phyloP scores from a whole-genome alignment of 768 basidiomycete species.

The Holtermannia corniformis region DNA sequence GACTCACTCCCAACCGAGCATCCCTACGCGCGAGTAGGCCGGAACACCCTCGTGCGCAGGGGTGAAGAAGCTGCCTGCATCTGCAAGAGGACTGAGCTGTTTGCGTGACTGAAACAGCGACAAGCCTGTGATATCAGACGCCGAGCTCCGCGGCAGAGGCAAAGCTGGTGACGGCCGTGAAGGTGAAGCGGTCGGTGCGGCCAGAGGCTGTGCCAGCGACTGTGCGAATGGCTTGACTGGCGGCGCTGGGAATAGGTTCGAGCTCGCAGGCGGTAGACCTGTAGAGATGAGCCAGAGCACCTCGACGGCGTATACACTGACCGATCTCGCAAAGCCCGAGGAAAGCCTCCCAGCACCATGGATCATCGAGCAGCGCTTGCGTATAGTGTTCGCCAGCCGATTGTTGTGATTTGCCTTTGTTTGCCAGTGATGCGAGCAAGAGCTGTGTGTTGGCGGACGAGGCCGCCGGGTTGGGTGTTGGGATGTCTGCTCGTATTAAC shows the following conservation, averaged over 20 bases:
- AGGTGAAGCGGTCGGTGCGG: slow-evolving; percentile 12
- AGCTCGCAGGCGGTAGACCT: too few relatives aligned
- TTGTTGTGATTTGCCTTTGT: slow-evolving; percentile 25
- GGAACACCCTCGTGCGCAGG: background rate
- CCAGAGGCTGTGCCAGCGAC: too few relatives aligned
- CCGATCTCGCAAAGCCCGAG: slow-evolving; percentile 37
- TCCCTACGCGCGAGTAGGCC: background rate
- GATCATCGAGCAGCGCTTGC: slow-evolving; percentile 28
- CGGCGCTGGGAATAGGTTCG: too few relatives aligned
- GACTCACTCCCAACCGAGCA: background rate
- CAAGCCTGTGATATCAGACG: slow-evolving; percentile 15
- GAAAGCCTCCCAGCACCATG: slow-evolving; percentile 41
- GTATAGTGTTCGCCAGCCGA: slow-evolving; percentile 22
- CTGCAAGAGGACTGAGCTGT: too few relatives aligned
- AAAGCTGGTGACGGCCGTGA: slow-evolving; percentile 19
- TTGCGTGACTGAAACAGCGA: too few relatives aligned
- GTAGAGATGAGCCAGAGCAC: slow-evolving; percentile 25
- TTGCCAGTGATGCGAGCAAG: slow-evolving; percentile 16
- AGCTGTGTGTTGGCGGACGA: slow-evolving; percentile 14
- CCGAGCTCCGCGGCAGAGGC: slow-evolving; percentile 32
- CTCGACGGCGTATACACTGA: slow-evolving; percentile 19
- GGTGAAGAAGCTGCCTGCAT: background rate
- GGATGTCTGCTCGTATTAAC: slow-evolving; percentile 12
- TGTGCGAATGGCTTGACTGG: too few relatives aligned
- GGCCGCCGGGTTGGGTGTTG: slow-evolving; percentile 9